Conservation (phyloP, 495 filamentous ascomycete genomes). For the Paragyromitra xinjiangensis region DNA sequence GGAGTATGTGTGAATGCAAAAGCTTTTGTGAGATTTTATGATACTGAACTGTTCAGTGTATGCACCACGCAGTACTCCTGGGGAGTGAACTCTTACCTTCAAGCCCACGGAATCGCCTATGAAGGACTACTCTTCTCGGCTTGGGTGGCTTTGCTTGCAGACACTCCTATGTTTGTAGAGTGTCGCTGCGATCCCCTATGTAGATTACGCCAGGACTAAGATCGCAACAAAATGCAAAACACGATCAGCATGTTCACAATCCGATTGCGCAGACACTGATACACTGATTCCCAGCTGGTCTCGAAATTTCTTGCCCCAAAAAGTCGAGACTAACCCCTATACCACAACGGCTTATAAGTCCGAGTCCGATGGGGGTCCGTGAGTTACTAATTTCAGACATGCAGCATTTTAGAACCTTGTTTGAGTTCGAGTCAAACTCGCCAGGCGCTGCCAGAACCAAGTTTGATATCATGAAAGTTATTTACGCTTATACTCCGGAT, state of each 20-base stretch:
- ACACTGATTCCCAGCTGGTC: conserved; percentile 4
- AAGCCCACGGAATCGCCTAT: background rate
- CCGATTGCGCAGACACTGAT: background rate
- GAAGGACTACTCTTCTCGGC: background rate
- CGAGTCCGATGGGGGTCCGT: conserved; percentile 13
- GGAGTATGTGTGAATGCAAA: too few species aligned
- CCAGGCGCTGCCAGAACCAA: background rate
- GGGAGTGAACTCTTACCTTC: too few species aligned
- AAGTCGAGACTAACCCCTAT: background rate
- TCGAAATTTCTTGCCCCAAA: background rate
- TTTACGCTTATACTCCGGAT: conserved; percentile 23
- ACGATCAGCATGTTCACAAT: background rate
- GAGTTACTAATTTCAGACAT: conserved; percentile 16
- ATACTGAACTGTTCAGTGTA: too few species aligned
- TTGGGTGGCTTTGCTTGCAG: too few species aligned
- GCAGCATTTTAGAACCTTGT: background rate
- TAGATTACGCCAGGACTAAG: background rate
- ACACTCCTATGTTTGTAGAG: background rate
- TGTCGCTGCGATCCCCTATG: background rate
- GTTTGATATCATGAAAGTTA: background rate
- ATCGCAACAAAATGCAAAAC: background rate
- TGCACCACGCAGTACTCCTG: too few species aligned
- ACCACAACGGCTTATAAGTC: background rate
- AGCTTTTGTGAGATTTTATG: too few species aligned
- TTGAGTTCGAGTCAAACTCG: background rate